Evolutionary conservation across 371 early-diverging fungal species (phyloP), one percentile per base, ranked within the genome.

Genomic region (Apophysomyces trapeziformis): DNA sequence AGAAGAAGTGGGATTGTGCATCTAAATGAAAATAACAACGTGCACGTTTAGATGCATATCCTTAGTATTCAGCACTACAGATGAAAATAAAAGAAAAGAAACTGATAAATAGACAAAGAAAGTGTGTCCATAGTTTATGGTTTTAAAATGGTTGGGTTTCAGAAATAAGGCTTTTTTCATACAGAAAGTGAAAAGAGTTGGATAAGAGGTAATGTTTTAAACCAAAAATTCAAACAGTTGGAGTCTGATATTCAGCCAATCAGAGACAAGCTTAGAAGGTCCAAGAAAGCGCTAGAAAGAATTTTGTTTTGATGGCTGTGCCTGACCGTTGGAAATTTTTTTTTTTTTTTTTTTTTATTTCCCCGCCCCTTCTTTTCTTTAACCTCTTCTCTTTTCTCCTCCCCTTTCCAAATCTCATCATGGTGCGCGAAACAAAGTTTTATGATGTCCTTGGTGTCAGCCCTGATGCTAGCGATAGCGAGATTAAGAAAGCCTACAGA

Each of bases 371-470:
- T 50, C 54, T 50, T 21, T 50, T 26, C 60, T 47, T 36, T 43
- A 18, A 18, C 56, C 38, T 41, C 26, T 57, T 37, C 47, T n/a
- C 38, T 38, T 56, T 37, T 39, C 21, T 18, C 39, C 26, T 57
- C 13, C 26, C 58, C 37, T 50, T 32, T 39, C 59, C 12, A 37
- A 21, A 13, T 18, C n/a, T 12, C 50, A 58, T 41, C 54, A 91
- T 91, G 93, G 92, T 89, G 57, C 89, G 88, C 68, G 94, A 93
- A 61, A 93, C 95, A 58, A 96, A 94, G 78, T 85, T 88, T 68
- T 99, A 99, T 85, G 98, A 99, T 65, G 73, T 89, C 21, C 91
- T 99, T 44, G 98, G 91, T 45, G 93, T 99, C 26, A 62, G 79
- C 37, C 93, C 96, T 50, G 75, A 72, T 46, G 96, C 96, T 39